Evolutionary conservation across 1,139 yeast genomes (phyloP), one percentile per base, ranked within the genome.

Genomic region (Pneumocystis wakefieldiae): DNA sequence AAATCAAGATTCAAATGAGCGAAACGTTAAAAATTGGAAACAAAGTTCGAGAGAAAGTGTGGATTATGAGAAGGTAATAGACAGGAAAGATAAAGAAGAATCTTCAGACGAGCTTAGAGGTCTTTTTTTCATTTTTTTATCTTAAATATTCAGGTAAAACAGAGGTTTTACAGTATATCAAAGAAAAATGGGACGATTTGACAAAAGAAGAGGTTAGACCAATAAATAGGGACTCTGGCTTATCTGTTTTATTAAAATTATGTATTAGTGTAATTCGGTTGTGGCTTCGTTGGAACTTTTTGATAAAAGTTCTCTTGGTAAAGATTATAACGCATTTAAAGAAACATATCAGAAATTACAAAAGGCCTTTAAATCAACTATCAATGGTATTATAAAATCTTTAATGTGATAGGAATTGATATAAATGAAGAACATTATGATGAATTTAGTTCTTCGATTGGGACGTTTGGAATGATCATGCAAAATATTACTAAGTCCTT

Each of bases 291-390:
- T 91, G 60, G 83, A 92, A 0, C 77, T 91, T 65, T 77, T 89
- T 69, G 97, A 91, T 73, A 85, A 84, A 69, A 84, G 95, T 2
- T 87, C 96, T 0, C 95, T 90, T 39, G 97, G 97, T 0, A 75
- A 87, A 70, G 95, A 95, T 0, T 85, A 85, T 64, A 77, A 78
- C 0, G 87, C 85, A 62, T 87, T 87, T 68, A 73, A 77, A 60
- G 78, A 77, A 63, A 70, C 85, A 63, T 80, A 82, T 65, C 76
- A 76, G 17, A 76, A 81, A 66, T 83, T 91, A 15, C 82, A 83
- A 38, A 73, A 73, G 38, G 81, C 84, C 24, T 76, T 91, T 61
- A 80, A 86, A 66, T 75, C 76, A 41, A 90, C 91, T 3, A 97
- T 90, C 32, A 85, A 69, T 65, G 59, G 55, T 48, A 10, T 19